These are phyloP conservation scores for Lenzites betulinus DNA, from an alignment of 768 basidiomycete species.

Conservation along the genomic window DNA sequence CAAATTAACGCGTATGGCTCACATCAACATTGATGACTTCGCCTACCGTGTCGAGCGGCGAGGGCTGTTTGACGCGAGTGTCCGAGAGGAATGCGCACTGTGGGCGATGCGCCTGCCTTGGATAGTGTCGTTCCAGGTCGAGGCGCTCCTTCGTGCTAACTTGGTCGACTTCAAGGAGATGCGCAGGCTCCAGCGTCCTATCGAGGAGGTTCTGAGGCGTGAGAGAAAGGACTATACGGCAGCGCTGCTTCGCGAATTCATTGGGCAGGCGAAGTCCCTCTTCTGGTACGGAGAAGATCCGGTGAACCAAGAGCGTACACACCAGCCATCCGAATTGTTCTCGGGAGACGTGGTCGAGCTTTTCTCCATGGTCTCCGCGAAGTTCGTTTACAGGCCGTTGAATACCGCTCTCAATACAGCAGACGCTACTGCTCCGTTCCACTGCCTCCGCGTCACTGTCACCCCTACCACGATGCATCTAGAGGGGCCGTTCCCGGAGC, in stretches of 20 bases:
- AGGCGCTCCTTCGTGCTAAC: slow-evolving; percentile 40
- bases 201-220: slow-evolving; percentile 33
- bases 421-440: slow-evolving; percentile 37
- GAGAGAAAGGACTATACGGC: slow-evolving; percentile 42
- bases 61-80: slow-evolving; percentile 44
- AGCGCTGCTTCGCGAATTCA: slow-evolving; percentile 44
- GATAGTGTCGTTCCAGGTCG: slow-evolving; percentile 63
- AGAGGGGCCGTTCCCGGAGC: slow-evolving; percentile 57
- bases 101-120: slow-evolving; percentile 45
- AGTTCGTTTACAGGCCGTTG: slow-evolving; percentile 12
- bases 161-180: slow-evolving; percentile 55
- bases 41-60: slow-evolving; percentile 44
- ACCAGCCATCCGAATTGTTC: neutral
- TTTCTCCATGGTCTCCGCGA: slow-evolving; percentile 21
- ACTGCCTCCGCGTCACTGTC: slow-evolving; percentile 48
- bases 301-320: neutral
- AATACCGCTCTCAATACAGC: slow-evolving; percentile 2
- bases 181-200: slow-evolving; percentile 40
- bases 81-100: slow-evolving; percentile 33
- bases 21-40: slow-evolving; percentile 33
- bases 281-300: slow-evolving; percentile 26
- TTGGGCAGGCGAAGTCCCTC: slow-evolving; percentile 27
- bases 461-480: slow-evolving; percentile 57
- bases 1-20: slow-evolving; percentile 40
- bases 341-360: slow-evolving; percentile 12